Conservation (phyloP, 441 rosid genomes). For the Gossypium davidsonii region DNA sequence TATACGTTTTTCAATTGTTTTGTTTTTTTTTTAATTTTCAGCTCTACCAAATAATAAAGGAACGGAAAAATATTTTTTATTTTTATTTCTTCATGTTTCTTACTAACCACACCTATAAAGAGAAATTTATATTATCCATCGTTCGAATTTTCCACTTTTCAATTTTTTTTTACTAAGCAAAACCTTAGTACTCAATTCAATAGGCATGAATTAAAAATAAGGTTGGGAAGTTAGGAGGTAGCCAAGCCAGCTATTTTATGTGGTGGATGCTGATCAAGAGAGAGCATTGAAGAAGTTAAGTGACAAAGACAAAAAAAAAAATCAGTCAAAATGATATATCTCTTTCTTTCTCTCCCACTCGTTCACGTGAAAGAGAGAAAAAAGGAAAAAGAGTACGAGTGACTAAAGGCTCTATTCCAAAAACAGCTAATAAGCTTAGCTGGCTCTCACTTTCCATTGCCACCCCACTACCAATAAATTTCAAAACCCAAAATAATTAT, state of each 20-base stretch:
- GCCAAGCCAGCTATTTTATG: slow-evolving; percentile 1
- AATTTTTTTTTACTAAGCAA: no score
- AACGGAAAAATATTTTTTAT: no score
- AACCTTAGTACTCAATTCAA: no score
- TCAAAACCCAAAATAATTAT: no score
- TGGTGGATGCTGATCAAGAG: neutral
- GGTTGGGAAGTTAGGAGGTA: neutral
- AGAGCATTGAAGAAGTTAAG: neutral
- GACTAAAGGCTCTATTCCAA: neutral
- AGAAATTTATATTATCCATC: no score
- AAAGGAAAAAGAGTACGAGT: neutral
- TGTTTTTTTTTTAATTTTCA: no score
- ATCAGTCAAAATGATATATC: neutral
- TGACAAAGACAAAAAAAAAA: neutral
- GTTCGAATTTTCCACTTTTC: no score
- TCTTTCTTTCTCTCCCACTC: neutral
- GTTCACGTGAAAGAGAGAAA: neutral
- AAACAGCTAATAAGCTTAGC: neutral
- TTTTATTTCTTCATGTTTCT: no score
- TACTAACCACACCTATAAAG: no score
- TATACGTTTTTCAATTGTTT: no score
- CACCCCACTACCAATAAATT: neutral
- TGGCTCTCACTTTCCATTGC: neutral
- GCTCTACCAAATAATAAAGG: no score
- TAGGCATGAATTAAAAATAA: neutral